phyloP scores from a whole-genome alignment of 805 yeast genomes.

The Saturnispora silvae region DNA sequence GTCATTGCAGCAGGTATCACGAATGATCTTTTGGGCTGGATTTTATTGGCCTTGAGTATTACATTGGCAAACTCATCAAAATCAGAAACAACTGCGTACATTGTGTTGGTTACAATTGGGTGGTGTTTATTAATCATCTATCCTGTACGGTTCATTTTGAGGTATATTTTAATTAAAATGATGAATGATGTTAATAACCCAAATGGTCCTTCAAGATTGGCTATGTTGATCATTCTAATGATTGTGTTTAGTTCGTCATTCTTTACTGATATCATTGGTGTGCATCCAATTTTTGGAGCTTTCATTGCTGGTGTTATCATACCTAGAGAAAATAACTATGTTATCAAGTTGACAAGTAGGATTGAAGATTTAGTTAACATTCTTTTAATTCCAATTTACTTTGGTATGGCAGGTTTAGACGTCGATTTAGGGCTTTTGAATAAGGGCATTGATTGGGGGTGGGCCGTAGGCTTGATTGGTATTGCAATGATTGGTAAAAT shows the following conservation, averaged over 20 bases:
- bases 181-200: slow-evolving; percentile 38
- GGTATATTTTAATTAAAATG: slow-evolving; percentile 32
- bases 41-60: slow-evolving; percentile 61
- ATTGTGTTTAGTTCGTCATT: slow-evolving; percentile 59
- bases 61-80: slow-evolving; percentile 66
- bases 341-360: slow-evolving; percentile 56
- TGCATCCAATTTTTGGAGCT: slow-evolving; percentile 81
- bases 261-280: slow-evolving; percentile 76
- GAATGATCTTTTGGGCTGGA: slow-evolving; percentile 77
- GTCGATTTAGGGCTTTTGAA: slow-evolving; percentile 56
- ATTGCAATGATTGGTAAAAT: slow-evolving; percentile 63
- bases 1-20: slow-evolving; percentile 80
- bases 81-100: slow-evolving; percentile 61
- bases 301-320: slow-evolving; percentile 66
- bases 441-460: slow-evolving; percentile 69
- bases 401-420: slow-evolving; percentile 68
- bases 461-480: slow-evolving; percentile 52
- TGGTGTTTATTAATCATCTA: slow-evolving; percentile 55
- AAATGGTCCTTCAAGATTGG: slow-evolving; percentile 54
- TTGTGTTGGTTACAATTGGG: slow-evolving; percentile 52
- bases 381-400: slow-evolving; percentile 64
- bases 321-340: slow-evolving; percentile 69
- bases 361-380: slow-evolving; percentile 71
- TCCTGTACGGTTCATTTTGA: slow-evolving; percentile 44
- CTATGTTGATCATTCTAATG: slow-evolving; percentile 44